These are phyloP conservation scores for Talaromyces trachyspermus DNA, from an alignment of 495 filamentous ascomycete species.

Conservation along the genomic window DNA sequence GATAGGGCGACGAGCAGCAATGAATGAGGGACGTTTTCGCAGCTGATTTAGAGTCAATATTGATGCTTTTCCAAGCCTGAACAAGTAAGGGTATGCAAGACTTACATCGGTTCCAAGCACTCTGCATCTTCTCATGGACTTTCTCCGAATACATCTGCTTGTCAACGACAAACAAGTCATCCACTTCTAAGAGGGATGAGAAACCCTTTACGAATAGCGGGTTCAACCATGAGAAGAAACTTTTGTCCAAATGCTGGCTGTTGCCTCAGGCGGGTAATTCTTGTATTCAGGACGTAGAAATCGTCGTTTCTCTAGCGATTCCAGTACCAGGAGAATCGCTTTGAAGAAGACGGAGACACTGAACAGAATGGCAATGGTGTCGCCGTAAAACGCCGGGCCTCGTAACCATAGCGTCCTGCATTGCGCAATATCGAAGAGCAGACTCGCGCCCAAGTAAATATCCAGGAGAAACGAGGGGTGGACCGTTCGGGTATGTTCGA, in stretches of 20 bases:
- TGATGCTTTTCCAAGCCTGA: too few species aligned
- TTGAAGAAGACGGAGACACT: constrained; percentile 42
- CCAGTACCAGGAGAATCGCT: constrained; percentile 40
- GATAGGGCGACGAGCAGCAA: constrained; percentile 40
- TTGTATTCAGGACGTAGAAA: constrained; percentile 37
- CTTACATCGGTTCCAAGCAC: constrained; percentile 23
- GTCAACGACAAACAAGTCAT: constrained; percentile 42
- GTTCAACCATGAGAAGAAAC: constrained; percentile 55
- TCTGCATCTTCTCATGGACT: constrained; percentile 28
- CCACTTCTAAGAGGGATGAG: constrained; percentile 29
- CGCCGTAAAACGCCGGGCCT: constrained; percentile 23
- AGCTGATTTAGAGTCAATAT: constrained; percentile 13
- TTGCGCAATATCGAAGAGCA: constrained; percentile 51
- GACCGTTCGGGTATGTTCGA: constrained; percentile 49
- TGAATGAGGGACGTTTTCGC: constrained; percentile 28
- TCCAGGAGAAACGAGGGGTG: constrained; percentile 55
- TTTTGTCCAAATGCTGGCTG: constrained; percentile 41
- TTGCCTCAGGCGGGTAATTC: constrained; percentile 51
- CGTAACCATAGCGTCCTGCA: constrained; percentile 52
- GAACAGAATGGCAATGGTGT: constrained; percentile 37
- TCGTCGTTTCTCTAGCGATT: constrained; percentile 46
- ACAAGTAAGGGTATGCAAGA: background rate
- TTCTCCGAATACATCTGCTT: constrained; percentile 33
- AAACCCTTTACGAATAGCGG: constrained; percentile 45
- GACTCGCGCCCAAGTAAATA: constrained; percentile 50